A percentile compares a stretch with the other conserved stretches of the same genome.
These are phyloP conservation scores for Penicillium argentinense DNA, from an alignment of 495 filamentous ascomycete species.

Conservation along the genomic window DNA sequence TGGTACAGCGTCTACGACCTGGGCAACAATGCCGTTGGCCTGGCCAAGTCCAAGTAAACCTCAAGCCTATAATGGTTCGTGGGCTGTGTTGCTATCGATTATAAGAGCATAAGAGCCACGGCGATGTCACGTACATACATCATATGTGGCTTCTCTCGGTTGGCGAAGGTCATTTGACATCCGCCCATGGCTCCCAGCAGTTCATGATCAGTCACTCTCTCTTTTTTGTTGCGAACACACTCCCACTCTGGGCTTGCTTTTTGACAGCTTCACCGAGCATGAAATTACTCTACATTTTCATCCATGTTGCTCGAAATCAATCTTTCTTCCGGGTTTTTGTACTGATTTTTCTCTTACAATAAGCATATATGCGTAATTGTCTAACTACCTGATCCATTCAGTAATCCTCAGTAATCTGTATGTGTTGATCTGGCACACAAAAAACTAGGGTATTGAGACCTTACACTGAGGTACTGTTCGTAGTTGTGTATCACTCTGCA, in stretches of 20 bases:
- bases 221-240: conserved; percentile 7
- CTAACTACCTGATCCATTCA: not conserved
- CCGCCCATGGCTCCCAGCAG: conserved; percentile 11
- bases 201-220: conserved; percentile 6
- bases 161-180: conserved; percentile 10
- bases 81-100: conserved; percentile 8
- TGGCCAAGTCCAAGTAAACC: conserved; percentile 75
- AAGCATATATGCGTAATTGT: no score
- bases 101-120: conserved; percentile 4
- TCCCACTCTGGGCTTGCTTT: conserved; percentile 3
- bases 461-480: no score
- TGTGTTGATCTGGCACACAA: no score
- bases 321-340: conserved; percentile 3
- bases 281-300: conserved; percentile 18
- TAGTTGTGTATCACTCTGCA: no score
- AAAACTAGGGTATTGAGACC: no score
- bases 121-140: conserved; percentile 23
- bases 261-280: conserved; percentile 10
- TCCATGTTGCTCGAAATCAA: conserved; percentile 11
- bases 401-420: not conserved
- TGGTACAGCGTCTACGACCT: conserved; percentile 98
- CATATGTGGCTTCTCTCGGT: conserved; percentile 9
- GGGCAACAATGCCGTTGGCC: conserved; percentile 77
- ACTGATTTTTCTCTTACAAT: no score
- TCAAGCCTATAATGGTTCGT: not conserved